These are phyloP conservation scores for Fusarium paranaense DNA, from an alignment of 2,329 filamentous ascomycete genomes.

Conservation along the genomic window DNA sequence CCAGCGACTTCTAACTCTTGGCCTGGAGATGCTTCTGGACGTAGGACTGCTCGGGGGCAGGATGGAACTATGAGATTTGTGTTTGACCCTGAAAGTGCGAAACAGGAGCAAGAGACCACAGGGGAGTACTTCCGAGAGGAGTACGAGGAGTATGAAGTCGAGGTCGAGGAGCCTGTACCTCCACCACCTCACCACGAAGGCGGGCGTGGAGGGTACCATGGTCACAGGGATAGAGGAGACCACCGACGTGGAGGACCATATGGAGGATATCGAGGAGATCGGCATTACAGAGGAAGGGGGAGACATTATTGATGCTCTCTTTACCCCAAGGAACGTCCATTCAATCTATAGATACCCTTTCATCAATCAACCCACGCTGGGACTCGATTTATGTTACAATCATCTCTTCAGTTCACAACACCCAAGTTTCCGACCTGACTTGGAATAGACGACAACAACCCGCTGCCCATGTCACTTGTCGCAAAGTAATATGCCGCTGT, in stretches of 20 bases:
- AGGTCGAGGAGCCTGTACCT: constrained; percentile 75
- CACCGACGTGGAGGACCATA: constrained; percentile 49
- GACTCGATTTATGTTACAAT: not conserved
- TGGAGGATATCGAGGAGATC: constrained; percentile 50
- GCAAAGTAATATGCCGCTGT: constrained; percentile 2
- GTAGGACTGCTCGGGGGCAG: constrained; percentile 55
- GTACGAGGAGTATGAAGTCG: constrained; percentile 81
- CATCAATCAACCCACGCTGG: not conserved
- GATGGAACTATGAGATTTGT: constrained; percentile 91
- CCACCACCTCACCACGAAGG: constrained; percentile 42
- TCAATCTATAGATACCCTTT: constrained; percentile 24
- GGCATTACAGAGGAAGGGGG: constrained; percentile 49
- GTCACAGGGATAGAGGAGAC: constrained; percentile 49
- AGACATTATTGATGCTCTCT: constrained; percentile 45
- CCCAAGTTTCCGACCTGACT: not conserved
- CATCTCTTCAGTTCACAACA: not conserved
- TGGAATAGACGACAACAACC: not conserved
- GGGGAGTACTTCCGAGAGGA: constrained; percentile 77
- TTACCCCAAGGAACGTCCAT: not conserved
- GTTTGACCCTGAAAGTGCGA: constrained; percentile 81
- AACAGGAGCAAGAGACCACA: constrained; percentile 76
- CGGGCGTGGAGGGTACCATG: constrained; percentile 47
- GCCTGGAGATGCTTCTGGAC: constrained; percentile 49
- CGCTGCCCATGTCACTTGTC: not conserved
- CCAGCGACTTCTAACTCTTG: constrained; percentile 54